These are phyloP conservation scores for Testicularia cyperi DNA, from an alignment of 1,284 basidiomycete species.

Conservation along the genomic window DNA sequence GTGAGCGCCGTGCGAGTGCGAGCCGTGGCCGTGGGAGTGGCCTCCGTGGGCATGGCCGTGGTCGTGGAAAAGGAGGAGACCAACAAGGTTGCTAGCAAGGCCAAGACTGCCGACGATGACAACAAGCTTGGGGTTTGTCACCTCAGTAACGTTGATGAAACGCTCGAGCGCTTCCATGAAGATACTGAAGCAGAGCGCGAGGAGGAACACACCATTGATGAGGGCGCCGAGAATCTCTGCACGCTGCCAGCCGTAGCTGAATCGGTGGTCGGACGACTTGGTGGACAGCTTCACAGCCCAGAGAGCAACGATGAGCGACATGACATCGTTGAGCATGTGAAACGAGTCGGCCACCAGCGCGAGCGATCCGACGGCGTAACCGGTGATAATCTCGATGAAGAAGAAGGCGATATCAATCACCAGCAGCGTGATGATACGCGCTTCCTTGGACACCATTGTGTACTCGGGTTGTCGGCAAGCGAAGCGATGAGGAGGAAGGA, in stretches of 20 bases:
- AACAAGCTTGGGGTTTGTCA: conserved; percentile 80
- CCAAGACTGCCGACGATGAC: conserved; percentile 88
- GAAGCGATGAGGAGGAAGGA: no score
- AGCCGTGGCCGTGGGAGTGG: conserved; percentile 67
- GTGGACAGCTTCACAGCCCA: conserved; percentile 78
- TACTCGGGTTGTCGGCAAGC: no score
- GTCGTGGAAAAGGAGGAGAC: conserved; percentile 89
- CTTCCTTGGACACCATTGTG: conserved; percentile 31
- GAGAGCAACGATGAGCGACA: conserved; percentile 89
- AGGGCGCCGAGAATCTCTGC: conserved; percentile 86
- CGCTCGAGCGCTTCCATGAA: conserved; percentile 87
- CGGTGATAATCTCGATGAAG: conserved; percentile 80
- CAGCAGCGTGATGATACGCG: conserved; percentile 68
- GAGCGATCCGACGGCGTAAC: conserved; percentile 89
- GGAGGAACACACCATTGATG: conserved; percentile 92
- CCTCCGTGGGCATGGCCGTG: conserved; percentile 52
- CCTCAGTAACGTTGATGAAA: conserved; percentile 75
- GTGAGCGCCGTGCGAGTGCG: conserved; percentile 36
- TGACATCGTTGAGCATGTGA: conserved; percentile 83
- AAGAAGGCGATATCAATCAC: conserved; percentile 87
- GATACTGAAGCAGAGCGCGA: conserved; percentile 94
- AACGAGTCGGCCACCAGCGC: conserved; percentile 95
- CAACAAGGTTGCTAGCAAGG: conserved; percentile 86
- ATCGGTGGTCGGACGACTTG: conserved; percentile 66
- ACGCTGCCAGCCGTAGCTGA: conserved; percentile 95